Base-by-base conservation (phyloP, 805 yeast genomes). In the Cyberlindnera bimundalis region DNA sequence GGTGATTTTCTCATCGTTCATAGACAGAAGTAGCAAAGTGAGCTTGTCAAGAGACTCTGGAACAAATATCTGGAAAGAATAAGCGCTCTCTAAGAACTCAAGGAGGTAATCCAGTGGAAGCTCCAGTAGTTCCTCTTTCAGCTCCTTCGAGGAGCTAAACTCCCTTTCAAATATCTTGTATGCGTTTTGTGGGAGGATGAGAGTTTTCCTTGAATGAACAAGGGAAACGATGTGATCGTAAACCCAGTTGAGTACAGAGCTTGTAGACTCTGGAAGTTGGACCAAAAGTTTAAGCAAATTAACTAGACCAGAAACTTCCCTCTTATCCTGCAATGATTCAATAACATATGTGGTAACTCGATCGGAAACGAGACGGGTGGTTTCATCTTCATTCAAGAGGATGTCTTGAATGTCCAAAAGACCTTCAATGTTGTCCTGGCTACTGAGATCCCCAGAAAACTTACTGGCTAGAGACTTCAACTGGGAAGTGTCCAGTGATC, bases 1-100 rank as follows among this genome's bases (percentile, higher is more conserved):
- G 0, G 76, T 60, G 3, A 76, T 52, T 2, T 48, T 52, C 6
- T 64, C 68, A 17, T 70, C 73, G 23, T 64, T 65, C 25, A 60
- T 50, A 0, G 71, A 61, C 15, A 74, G 46, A 24, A 62, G 64
- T n/a, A 62, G 32, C 11, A 66, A 52, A 9, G 69, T 50, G 8
- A 67, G 33, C 12, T 42, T 37, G 36, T 65, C 66, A 1, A 67
- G 32, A 3, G 40, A 20, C 6, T 39, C 16, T 6, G 51, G 31
- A 7, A 35, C 27, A 18, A 19, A 24, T 16, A 7, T 33, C n/a
- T 13, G 44, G 46, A 1, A 42, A 17, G 53, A 42, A 15, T 35
- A 44, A 12, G 53, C 30, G n/a, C 33, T 42, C 31, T 54, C 59
- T n/a, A 52, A 35, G 27, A 43, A 30, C 1, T 38, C 15, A 6